A percentile compares a stretch with the other conserved stretches of the same genome.
phyloP scores from a whole-genome alignment of 495 filamentous ascomycete genomes.

The Aspergillus biplanus region DNA sequence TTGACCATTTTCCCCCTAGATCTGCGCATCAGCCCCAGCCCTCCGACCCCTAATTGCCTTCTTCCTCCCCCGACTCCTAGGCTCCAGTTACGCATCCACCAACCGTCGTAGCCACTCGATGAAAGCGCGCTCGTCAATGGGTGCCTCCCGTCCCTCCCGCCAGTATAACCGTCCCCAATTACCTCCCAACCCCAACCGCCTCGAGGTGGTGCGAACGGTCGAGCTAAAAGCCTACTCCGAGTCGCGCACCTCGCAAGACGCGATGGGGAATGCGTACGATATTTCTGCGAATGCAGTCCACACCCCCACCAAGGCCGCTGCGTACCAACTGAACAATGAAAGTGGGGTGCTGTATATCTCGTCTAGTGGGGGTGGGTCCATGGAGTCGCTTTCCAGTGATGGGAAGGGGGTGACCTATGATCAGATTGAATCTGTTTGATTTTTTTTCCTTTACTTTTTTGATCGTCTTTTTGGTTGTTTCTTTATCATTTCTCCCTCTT shows the following conservation, averaged over 20 bases:
- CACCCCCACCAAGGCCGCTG: not conserved
- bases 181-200: slow-evolving; percentile 12
- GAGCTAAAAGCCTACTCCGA: slow-evolving; percentile 15
- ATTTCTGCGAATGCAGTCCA: slow-evolving; percentile 12
- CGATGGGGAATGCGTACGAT: slow-evolving; percentile 2
- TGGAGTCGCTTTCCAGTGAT: slow-evolving; percentile 5
- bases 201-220: slow-evolving; percentile 28
- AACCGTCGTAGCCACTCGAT: slow-evolving; percentile 27
- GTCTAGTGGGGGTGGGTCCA: slow-evolving; percentile 4
- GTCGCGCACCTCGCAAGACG: not conserved
- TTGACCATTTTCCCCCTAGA: slow-evolving; percentile 31
- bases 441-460: not conserved
- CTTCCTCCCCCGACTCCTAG: slow-evolving; percentile 46
- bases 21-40: slow-evolving; percentile 60
- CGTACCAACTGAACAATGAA: slow-evolving; percentile 5
- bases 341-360: slow-evolving; percentile 3
- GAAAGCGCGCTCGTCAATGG: slow-evolving; percentile 33
- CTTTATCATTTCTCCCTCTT: too few species aligned
- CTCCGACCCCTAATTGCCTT: slow-evolving; percentile 54
- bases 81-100: slow-evolving; percentile 29
- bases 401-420: not conserved
- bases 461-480: too few species aligned
- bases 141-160: slow-evolving; percentile 18
- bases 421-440: not conserved
- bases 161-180: slow-evolving; percentile 8